Conservation (phyloP, 2,329 filamentous ascomycete genomes). For the Botryosphaeria agaves region DNA sequence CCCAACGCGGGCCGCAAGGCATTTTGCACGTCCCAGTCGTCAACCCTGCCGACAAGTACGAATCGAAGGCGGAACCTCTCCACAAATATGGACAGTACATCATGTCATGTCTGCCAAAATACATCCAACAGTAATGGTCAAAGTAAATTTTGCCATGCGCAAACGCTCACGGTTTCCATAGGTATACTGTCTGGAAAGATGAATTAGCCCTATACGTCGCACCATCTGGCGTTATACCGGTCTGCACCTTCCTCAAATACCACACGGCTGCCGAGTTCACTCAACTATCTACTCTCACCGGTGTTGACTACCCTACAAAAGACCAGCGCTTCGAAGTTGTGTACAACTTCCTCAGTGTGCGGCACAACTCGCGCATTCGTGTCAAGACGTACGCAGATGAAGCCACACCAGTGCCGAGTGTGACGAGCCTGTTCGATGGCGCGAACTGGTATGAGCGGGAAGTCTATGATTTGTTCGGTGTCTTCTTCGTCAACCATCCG, state of each 20-base stretch:
- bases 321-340: slow-evolving; percentile 95
- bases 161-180: slow-evolving; percentile 8
- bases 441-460: slow-evolving; percentile 99
- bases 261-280: slow-evolving; percentile 97
- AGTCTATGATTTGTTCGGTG: slow-evolving; percentile 92
- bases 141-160: too few relatives aligned
- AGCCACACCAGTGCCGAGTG: slow-evolving; percentile 77
- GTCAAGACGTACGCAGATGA: slow-evolving; percentile 99
- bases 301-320: slow-evolving; percentile 87
- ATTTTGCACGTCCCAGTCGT: slow-evolving; percentile 62
- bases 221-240: slow-evolving; percentile 73
- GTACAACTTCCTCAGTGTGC: slow-evolving; percentile 90
- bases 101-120: slow-evolving; percentile 93
- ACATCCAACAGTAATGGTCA: slow-evolving; percentile 73
- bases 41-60: slow-evolving; percentile 87
- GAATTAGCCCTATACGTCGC: slow-evolving; percentile 90
- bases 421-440: slow-evolving; percentile 75
- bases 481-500: slow-evolving; percentile 91
- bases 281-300: slow-evolving; percentile 80
- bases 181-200: slow-evolving; percentile 97
- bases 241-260: slow-evolving; percentile 91
- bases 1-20: slow-evolving; percentile 22
- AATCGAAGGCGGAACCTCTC: slow-evolving; percentile 68
- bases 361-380: slow-evolving; percentile 89
- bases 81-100: slow-evolving; percentile 95